These are phyloP conservation scores for Bruguiera gymnorhiza DNA, from an alignment of 345 rosid genomes.

Conservation along the genomic window DNA sequence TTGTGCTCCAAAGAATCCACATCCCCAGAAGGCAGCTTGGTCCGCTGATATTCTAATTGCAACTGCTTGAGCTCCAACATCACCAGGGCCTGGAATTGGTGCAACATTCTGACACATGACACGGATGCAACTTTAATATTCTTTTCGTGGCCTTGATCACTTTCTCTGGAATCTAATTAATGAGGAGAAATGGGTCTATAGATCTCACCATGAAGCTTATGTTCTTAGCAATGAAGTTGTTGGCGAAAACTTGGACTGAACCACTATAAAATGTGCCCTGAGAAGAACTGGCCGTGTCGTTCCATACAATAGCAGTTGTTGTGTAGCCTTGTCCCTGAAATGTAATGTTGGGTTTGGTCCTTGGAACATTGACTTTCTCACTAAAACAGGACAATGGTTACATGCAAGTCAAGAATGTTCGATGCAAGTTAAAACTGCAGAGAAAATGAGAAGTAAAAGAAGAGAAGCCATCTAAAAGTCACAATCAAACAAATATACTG, in stretches of 20 bases:
- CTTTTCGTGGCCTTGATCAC: too few species aligned
- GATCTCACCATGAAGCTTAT: slow-evolving; percentile 83
- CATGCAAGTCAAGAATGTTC: not conserved
- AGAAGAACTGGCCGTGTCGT: slow-evolving; percentile 74
- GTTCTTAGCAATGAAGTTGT: slow-evolving; percentile 72
- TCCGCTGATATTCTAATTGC: slow-evolving; percentile 77
- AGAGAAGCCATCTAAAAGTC: not conserved
- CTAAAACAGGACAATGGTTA: slow-evolving; percentile 23
- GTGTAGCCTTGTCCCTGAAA: slow-evolving; percentile 88
- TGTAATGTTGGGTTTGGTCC: slow-evolving; percentile 67
- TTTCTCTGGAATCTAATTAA: too few species aligned
- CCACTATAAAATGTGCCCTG: slow-evolving; percentile 73
- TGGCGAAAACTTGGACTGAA: slow-evolving; percentile 74
- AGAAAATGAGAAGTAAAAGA: not conserved
- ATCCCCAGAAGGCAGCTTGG: slow-evolving; percentile 65
- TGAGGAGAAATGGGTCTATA: not conserved
- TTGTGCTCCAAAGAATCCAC: slow-evolving; percentile 97
- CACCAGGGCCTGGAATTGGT: slow-evolving; percentile 79
- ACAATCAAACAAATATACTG: slow-evolving; percentile 16
- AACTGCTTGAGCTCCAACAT: slow-evolving; percentile 76
- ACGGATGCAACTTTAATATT: not conserved
- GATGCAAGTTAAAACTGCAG: not conserved
- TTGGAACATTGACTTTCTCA: slow-evolving; percentile 68
- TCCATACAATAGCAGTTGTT: slow-evolving; percentile 83
- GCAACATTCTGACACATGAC: slow-evolving; percentile 55